Evolutionary conservation across 805 yeast genomes (phyloP).

Genomic region (Monosporozyma yasuniensis): DNA sequence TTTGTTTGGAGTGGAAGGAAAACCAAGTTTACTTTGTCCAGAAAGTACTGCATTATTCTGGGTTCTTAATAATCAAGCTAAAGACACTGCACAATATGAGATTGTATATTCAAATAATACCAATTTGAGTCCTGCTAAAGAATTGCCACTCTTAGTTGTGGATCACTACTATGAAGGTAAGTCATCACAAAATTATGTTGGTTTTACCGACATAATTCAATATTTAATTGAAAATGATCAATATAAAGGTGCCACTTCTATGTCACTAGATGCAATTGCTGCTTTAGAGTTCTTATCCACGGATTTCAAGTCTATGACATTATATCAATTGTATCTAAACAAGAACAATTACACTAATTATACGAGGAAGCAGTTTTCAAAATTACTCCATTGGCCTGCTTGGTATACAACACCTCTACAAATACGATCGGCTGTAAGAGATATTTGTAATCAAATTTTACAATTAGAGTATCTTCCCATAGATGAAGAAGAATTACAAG

Average conservation of each 20-base stretch:
- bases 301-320: constrained; percentile 40
- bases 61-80: constrained; percentile 3
- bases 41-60: constrained; percentile 26
- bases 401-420: constrained; percentile 55
- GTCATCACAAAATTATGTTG: constrained; percentile 14
- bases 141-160: constrained; percentile 41
- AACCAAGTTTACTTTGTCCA: constrained; percentile 21
- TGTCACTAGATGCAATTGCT: neutral
- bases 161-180: constrained; percentile 5
- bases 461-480: constrained; percentile 10
- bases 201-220: constrained; percentile 35
- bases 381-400: constrained; percentile 60
- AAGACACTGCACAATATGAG: constrained; percentile 12
- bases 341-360: constrained; percentile 50
- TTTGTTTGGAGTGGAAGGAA: constrained; percentile 23
- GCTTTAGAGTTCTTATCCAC: constrained; percentile 30
- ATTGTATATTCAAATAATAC: constrained; percentile 53
- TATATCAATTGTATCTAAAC: constrained; percentile 49
- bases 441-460: constrained; percentile 15
- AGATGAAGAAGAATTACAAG: constrained; percentile 15
- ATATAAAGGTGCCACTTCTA: neutral
- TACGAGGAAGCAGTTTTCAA: constrained; percentile 46
- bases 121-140: constrained; percentile 40
- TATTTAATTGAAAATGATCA: constrained; percentile 17
- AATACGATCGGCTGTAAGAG: constrained; percentile 12